Conservation (phyloP, 2,329 filamentous ascomycete species). For the Penicillium expansum region DNA sequence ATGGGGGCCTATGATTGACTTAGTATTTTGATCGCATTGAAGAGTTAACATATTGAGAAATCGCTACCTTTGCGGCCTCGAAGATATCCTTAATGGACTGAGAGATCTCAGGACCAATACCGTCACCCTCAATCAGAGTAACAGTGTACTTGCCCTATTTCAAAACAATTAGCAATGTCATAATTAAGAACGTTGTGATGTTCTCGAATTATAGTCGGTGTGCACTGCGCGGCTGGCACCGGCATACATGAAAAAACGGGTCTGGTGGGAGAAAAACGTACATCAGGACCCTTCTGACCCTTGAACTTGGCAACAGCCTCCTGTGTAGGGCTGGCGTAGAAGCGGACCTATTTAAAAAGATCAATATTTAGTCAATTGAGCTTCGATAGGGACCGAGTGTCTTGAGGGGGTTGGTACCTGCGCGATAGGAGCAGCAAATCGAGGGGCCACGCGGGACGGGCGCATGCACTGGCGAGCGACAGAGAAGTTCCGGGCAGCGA, state of each 20-base stretch:
- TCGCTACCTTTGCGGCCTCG: slow-evolving; percentile 76
- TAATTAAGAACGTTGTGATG: background rate
- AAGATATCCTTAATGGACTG: slow-evolving; percentile 99
- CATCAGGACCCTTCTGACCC: slow-evolving; percentile 82
- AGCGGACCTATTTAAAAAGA: slow-evolving; percentile 53
- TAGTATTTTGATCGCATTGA: slow-evolving; percentile 24
- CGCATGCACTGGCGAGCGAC: slow-evolving; percentile 76
- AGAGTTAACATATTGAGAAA: slow-evolving; percentile 3
- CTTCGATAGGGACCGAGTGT: slow-evolving; percentile 12
- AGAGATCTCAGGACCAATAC: slow-evolving; percentile 96
- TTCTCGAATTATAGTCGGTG: slow-evolving; percentile 1
- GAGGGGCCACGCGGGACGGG: slow-evolving; percentile 53
- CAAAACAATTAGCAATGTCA: slow-evolving; percentile 15
- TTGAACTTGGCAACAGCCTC: slow-evolving; percentile 89
- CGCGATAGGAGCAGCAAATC: slow-evolving; percentile 49
- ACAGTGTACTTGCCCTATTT: slow-evolving; percentile 88
- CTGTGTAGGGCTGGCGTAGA: slow-evolving; percentile 53
- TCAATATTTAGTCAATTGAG: slow-evolving; percentile 21
- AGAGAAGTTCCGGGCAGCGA: slow-evolving; percentile 75
- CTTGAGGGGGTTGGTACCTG: slow-evolving; percentile 52
- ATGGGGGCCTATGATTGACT: slow-evolving; percentile 68
- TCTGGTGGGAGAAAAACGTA: slow-evolving; percentile 51
- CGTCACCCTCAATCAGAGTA: slow-evolving; percentile 96
- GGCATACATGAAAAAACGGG: slow-evolving; percentile 26
- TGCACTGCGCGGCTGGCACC: slow-evolving; percentile 24